Evolutionary conservation across 495 filamentous ascomycete genomes (phyloP).

Genomic region (Tirmania nivea): DNA sequence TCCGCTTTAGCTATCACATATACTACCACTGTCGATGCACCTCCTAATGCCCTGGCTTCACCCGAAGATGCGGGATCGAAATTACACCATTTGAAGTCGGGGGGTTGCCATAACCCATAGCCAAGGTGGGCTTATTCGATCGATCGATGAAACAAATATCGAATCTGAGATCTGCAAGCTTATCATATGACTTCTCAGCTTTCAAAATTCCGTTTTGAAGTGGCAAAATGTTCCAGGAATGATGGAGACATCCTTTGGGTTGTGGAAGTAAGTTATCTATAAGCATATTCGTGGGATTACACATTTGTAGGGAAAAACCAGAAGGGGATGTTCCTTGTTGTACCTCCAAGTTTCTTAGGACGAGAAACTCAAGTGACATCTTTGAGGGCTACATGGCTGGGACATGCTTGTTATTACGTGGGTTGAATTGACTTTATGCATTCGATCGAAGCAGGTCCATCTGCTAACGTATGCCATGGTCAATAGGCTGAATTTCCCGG

Average conservation of each 20-base stretch:
- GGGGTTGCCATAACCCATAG: slow-evolving; percentile 17
- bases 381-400: slow-evolving; percentile 86
- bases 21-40: not conserved
- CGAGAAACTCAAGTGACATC: slow-evolving; percentile 22
- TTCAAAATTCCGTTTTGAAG: slow-evolving; percentile 3
- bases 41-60: not conserved
- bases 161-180: not conserved
- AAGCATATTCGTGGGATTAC: slow-evolving; percentile 7
- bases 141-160: no score
- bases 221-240: slow-evolving; percentile 2
- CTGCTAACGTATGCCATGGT: no score
- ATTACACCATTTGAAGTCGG: slow-evolving; percentile 11
- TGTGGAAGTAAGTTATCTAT: slow-evolving; percentile 5
- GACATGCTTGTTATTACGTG: slow-evolving; percentile 83
- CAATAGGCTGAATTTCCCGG: slow-evolving; percentile 45
- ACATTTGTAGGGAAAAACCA: slow-evolving; percentile 27
- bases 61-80: not conserved
- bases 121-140: slow-evolving; percentile 10
- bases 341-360: slow-evolving; percentile 39
- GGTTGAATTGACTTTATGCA: no score
- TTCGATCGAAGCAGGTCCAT: no score
- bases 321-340: no score
- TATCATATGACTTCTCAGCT: not conserved
- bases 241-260: slow-evolving; percentile 6
- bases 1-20: not conserved